Conservation (phyloP, 148 eudicot species). For the Rhododendron griersonianum region DNA sequence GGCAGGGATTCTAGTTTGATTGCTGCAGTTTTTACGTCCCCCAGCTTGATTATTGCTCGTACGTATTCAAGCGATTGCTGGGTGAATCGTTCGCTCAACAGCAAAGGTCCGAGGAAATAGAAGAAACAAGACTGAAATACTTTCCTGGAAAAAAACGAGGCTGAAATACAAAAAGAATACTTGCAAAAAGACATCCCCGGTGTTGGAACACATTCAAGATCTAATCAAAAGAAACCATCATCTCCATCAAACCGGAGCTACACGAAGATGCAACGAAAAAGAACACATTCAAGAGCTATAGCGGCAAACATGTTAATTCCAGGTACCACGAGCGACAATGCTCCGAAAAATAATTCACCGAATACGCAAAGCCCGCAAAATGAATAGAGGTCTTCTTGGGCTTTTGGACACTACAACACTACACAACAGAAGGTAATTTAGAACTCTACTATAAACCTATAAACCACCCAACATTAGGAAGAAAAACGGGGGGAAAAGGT, state of each 20-base stretch:
- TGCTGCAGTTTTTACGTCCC: neutral
- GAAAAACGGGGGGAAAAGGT: neutral
- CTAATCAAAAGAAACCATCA: neutral
- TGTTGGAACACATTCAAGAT: neutral
- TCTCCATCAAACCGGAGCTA: neutral
- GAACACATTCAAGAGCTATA: neutral
- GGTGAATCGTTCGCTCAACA: neutral
- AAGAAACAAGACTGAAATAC: neutral
- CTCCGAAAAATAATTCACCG: neutral
- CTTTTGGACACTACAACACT: neutral
- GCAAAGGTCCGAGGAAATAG: neutral
- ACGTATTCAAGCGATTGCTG: neutral
- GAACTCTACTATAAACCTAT: neutral
- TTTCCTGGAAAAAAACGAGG: no score
- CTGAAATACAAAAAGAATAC: neutral
- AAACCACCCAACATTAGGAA: neutral
- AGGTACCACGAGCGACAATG: neutral
- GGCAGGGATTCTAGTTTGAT: neutral
- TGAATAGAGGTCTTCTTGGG: slow-evolving; percentile 6
- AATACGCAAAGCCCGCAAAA: neutral
- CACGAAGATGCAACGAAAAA: neutral
- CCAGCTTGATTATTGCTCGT: neutral
- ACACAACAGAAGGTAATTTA: neutral
- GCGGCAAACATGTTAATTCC: neutral
- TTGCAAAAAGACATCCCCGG: no score